Evolutionary conservation across 768 basidiomycete genomes (phyloP).

Genomic region (Collybia sordida): DNA sequence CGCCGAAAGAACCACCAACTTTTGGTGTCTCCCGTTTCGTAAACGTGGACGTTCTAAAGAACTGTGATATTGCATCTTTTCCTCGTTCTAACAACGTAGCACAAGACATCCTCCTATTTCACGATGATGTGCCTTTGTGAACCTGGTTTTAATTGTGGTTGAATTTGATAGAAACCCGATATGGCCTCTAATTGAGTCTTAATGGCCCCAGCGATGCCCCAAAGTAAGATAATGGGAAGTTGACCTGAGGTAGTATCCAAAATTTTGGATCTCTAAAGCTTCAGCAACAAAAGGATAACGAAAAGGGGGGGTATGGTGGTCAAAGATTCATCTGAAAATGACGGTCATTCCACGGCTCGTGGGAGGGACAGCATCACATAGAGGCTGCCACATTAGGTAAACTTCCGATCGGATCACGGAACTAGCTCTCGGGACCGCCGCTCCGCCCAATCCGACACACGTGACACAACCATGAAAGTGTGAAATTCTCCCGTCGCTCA

Average conservation of each 20-base stretch:
- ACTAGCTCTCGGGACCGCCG: no score
- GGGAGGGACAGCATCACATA: no score
- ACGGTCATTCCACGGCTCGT: no score
- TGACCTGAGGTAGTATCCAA: neutral
- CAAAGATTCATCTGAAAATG: no score
- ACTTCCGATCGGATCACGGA: no score
- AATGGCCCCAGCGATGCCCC: no score
- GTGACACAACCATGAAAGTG: no score
- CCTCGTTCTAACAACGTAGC: neutral
- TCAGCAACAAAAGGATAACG: no score
- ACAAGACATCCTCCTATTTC: neutral
- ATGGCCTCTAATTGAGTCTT: neutral
- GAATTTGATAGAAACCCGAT: constrained; percentile 1
- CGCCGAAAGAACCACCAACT: constrained; percentile 50
- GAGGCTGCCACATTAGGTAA: no score
- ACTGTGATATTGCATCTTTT: neutral
- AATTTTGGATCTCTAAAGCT: neutral
- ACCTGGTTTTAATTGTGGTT: neutral
- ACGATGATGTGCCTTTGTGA: neutral
- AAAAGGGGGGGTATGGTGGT: no score
- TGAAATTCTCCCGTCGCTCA: no score
- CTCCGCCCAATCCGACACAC: no score
- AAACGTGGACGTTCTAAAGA: constrained; percentile 3
- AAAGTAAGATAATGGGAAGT: neutral
- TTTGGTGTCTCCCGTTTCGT: constrained; percentile 38